These are phyloP conservation scores for Irpex lacteus DNA, from an alignment of 1,284 basidiomycete genomes.

Conservation along the genomic window DNA sequence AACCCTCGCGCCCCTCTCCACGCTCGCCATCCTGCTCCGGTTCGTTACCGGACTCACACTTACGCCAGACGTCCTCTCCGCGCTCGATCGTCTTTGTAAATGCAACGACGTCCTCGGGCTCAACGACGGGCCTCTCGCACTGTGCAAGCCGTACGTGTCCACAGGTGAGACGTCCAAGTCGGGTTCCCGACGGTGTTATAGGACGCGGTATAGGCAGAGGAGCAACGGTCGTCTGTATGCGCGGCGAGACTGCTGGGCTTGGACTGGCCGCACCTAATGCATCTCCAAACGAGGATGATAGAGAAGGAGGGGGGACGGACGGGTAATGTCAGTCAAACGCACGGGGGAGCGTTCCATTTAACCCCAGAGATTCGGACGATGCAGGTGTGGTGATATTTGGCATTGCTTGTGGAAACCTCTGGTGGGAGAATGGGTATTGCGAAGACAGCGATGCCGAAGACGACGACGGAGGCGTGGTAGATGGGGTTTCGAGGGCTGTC, in stretches of 20 bases:
- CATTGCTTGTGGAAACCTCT: slow-evolving; percentile 34
- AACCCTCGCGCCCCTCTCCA: slow-evolving; percentile 19
- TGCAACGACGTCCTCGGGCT: slow-evolving; percentile 17
- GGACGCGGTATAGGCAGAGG: slow-evolving; percentile 17
- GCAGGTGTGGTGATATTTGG: slow-evolving; percentile 57
- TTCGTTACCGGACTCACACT: slow-evolving; percentile 10
- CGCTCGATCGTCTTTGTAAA: slow-evolving; percentile 4
- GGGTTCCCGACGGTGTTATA: slow-evolving; percentile 4
- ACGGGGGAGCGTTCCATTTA: slow-evolving; percentile 26
- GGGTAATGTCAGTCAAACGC: slow-evolving; percentile 56
- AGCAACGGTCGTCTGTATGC: slow-evolving; percentile 4
- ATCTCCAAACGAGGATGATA: slow-evolving; percentile 55
- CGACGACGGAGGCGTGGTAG: slow-evolving; percentile 56
- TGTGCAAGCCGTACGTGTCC: slow-evolving; percentile 4
- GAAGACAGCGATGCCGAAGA: slow-evolving; percentile 59
- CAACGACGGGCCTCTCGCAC: slow-evolving; percentile 6
- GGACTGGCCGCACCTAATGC: slow-evolving; percentile 8
- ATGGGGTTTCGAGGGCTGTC: slow-evolving; percentile 31
- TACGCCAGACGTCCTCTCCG: slow-evolving; percentile 8
- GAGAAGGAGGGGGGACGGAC: slow-evolving; percentile 60
- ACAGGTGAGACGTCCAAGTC: slow-evolving; percentile 14
- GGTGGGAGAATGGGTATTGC: slow-evolving; percentile 52
- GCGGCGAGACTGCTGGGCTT: slow-evolving; percentile 6
- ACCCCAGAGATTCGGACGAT: slow-evolving; percentile 42
- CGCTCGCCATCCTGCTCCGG: slow-evolving; percentile 12